Conservation (phyloP, 371 early-diverging fungal species). For the Thermomucor indicae-seudaticae region DNA sequence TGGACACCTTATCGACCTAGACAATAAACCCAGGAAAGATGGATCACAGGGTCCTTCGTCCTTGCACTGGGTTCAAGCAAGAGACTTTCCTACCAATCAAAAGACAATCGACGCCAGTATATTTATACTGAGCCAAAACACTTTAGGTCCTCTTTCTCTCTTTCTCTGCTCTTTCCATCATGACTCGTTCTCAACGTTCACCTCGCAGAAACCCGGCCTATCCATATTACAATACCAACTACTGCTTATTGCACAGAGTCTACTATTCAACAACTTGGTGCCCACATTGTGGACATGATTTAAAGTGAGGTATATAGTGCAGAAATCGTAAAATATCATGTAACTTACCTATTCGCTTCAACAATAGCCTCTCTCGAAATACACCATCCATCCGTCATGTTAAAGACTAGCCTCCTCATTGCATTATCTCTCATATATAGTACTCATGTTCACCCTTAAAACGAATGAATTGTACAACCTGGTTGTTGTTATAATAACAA, state of each 20-base stretch:
- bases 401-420: too few relatives aligned
- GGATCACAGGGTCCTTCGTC: slow-evolving; percentile 1
- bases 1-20: too few relatives aligned
- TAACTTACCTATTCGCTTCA: too few relatives aligned
- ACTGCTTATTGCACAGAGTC: slow-evolving; percentile 13
- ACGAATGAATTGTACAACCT: too few relatives aligned
- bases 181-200: neutral
- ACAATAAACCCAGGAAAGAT: neutral
- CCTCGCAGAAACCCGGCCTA: neutral
- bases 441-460: too few relatives aligned
- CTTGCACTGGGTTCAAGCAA: neutral
- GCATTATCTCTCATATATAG: too few relatives aligned
- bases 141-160: neutral
- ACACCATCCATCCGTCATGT: too few relatives aligned
- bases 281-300: slow-evolving; percentile 18
- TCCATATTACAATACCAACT: slow-evolving; percentile 7
- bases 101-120: neutral
- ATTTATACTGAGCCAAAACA: neutral
- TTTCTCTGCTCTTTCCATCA: neutral
- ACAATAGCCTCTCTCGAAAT: too few relatives aligned
- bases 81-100: slow-evolving; percentile 7
- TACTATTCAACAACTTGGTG: slow-evolving; percentile 20
- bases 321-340: too few relatives aligned
- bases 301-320: slow-evolving; percentile 10
- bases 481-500: too few relatives aligned